These are phyloP conservation scores for Ramularia collo-cygni DNA, from an alignment of 2,329 filamentous ascomycete species.

Conservation along the genomic window DNA sequence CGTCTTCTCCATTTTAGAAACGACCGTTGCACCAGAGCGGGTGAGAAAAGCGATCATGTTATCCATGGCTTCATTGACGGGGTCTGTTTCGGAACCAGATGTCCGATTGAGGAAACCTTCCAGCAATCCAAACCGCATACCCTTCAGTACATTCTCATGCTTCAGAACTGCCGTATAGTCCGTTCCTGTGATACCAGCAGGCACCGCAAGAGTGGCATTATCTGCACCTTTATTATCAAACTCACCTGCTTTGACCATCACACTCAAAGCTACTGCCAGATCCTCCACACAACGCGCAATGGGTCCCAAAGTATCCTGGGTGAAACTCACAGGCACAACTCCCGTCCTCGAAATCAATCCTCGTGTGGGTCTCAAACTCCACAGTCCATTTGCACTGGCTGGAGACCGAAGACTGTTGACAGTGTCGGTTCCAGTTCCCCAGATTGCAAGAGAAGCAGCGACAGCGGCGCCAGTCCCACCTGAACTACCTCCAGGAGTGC, in stretches of 20 bases:
- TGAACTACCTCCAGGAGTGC: conserved; percentile 60
- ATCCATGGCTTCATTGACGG: conserved; percentile 50
- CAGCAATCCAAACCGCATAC: conserved; percentile 44
- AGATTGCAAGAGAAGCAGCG: conserved; percentile 50
- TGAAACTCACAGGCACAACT: conserved; percentile 29
- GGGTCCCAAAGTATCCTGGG: conserved; percentile 28
- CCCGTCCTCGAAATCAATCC: conserved; percentile 25
- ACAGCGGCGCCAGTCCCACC: conserved; percentile 57
- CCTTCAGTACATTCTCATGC: conserved; percentile 28
- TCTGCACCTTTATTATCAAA: conserved; percentile 41
- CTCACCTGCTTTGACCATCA: conserved; percentile 40
- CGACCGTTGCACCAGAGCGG: conserved; percentile 43
- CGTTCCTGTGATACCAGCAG: conserved; percentile 33
- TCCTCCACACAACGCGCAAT: conserved; percentile 29
- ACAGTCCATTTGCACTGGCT: conserved; percentile 54
- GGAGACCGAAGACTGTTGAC: conserved; percentile 58
- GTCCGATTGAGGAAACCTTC: conserved; percentile 55
- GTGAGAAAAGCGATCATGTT: conserved; percentile 41
- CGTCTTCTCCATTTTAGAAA: conserved; percentile 43
- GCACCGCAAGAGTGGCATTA: conserved; percentile 47
- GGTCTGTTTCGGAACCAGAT: conserved; percentile 45
- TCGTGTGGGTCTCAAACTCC: conserved; percentile 49
- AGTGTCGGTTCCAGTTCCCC: conserved; percentile 33
- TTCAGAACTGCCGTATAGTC: conserved; percentile 44
- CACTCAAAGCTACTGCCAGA: conserved; percentile 26